Base-by-base conservation (phyloP, 257 asterid genomes). In the Solanum clarkiae region DNA sequence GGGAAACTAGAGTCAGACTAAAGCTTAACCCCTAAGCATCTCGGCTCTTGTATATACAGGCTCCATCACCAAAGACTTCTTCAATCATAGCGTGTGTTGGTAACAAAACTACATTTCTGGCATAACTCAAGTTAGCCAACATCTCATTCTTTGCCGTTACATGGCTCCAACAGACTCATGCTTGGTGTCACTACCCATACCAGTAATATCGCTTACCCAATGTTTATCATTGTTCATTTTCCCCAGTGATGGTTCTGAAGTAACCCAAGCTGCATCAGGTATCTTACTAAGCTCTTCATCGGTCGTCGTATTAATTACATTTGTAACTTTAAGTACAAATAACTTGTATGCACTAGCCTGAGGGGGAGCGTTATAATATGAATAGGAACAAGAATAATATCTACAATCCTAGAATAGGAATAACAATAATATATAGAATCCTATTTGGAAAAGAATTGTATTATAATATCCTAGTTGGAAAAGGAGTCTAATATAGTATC, bases 81-180 rank as follows among this genome's bases (percentile, higher is more conserved):
- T 91, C 94, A 65, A 90, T 90, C 89, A 91, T 84, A 63, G 85
- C 84, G 86, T 86, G 80, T 5, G 92, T 89, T n/a, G 93, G 88
- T 55, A 89, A 79, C 84, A 88, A 88, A 68, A 88, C 94, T 85
- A 84, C 90, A 62, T 85, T 86, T 66, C 84, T 84, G 9, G 90
- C 85, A 59, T 77, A 82, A 65, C 82, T 65, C 77, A 85, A 32
- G 87, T 84, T 32, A 87, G 56, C 88, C 89, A 71, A 42, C 70
- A 32, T 88, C 89, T 91, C 94, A 91, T 77, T 87, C 91, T 84
- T 84, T 86, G 14, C 86, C 74, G 63, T 51, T 82, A 80, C 85
- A 83, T 20, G 86, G 88, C 87, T 82, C 92, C 44, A 69, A 49
- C 42, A 83, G 65, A 47, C 49, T 12, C 42, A 53, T 53, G 86